These are phyloP conservation scores for Phytopythium sindhum DNA, from an alignment of 352 stramenopile genomes.

Conservation along the genomic window DNA sequence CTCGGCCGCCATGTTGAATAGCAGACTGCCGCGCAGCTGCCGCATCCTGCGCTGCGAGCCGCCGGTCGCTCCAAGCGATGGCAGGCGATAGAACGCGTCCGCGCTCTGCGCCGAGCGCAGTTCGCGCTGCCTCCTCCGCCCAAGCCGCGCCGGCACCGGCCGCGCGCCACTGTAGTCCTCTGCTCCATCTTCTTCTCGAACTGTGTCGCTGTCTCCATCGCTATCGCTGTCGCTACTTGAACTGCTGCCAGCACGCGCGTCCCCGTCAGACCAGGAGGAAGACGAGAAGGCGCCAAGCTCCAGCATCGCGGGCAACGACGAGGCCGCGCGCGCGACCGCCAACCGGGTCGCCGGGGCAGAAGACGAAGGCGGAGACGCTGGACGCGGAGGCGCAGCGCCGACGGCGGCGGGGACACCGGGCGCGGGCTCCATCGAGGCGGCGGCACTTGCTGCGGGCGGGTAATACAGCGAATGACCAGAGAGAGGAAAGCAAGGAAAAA, in stretches of 20 bases:
- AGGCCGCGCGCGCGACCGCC: constrained; percentile 8
- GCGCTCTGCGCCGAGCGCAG: constrained; percentile 2
- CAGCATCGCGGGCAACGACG: constrained; percentile 14
- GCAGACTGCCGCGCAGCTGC: constrained; percentile 3
- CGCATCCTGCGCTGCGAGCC: background rate
- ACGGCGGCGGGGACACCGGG: background rate
- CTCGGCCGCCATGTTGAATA: constrained; percentile 1
- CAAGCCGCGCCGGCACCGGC: constrained; percentile 13
- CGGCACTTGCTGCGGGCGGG: background rate
- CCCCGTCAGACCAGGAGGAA: background rate
- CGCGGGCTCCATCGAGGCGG: constrained; percentile 1
- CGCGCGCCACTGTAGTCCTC: background rate
- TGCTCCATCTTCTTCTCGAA: constrained; percentile 6
- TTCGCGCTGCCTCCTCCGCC: constrained; percentile 5
- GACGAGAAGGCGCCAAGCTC: constrained; percentile 5
- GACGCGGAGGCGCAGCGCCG: background rate
- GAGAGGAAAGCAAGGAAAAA: no score
- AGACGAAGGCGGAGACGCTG: background rate
- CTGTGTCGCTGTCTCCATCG: constrained; percentile 1
- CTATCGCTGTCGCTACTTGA: constrained; percentile 1
- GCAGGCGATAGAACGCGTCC: constrained; percentile 6
- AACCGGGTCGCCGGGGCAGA: background rate
- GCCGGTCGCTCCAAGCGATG: constrained; percentile 3
- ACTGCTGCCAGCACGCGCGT: background rate
- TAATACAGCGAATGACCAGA: no score